These are phyloP conservation scores for Casaregolazyma lundiana DNA, from an alignment of 1,139 yeast genomes.

Conservation along the genomic window DNA sequence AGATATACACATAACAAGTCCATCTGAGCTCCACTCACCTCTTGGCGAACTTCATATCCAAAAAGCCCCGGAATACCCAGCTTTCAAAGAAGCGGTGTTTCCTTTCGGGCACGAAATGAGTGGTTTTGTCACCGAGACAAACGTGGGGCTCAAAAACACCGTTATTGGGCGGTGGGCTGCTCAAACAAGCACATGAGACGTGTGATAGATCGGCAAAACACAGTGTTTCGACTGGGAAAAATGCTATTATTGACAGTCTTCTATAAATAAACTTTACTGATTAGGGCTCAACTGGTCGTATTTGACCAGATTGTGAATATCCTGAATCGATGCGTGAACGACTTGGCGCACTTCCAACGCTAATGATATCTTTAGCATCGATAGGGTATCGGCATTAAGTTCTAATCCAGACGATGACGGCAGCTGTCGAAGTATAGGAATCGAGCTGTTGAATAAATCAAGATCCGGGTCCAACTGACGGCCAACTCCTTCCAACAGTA, in stretches of 20 bases:
- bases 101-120: neutral
- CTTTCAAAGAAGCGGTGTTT: neutral
- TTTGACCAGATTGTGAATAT: conserved; percentile 52
- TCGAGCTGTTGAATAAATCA: conserved; percentile 89
- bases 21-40: conserved; percentile 36
- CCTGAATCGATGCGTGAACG: conserved; percentile 79
- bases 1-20: neutral
- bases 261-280: conserved; percentile 38
- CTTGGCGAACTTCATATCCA: conserved; percentile 77
- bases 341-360: conserved; percentile 86
- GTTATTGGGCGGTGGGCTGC: conserved; percentile 1
- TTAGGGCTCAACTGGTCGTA: conserved; percentile 61
- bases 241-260: neutral
- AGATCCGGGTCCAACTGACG: conserved; percentile 87
- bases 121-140: neutral
- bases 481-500: conserved; percentile 90
- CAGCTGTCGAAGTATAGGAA: conserved; percentile 81
- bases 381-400: conserved; percentile 55
- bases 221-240: neutral
- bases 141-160: conserved; percentile 1
- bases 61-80: neutral
- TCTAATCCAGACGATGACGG: conserved; percentile 55
- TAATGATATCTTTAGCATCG: conserved; percentile 88
- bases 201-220: neutral
- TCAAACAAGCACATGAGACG: neutral